Base-by-base conservation (phyloP, 306 rosid species). In the Lathyrus aphaca region DNA sequence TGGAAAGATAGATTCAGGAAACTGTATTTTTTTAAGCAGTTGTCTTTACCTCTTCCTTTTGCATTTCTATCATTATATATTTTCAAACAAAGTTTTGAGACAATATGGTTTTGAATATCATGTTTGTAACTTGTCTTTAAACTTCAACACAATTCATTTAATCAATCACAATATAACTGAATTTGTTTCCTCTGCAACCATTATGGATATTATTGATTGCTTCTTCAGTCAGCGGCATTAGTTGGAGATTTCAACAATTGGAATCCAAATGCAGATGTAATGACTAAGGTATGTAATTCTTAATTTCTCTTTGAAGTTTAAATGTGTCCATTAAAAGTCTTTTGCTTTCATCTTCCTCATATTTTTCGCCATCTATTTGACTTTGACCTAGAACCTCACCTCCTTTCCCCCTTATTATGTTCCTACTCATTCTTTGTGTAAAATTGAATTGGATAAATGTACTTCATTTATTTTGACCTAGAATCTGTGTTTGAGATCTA, bases 221-320 rank as follows among this genome's bases (percentile, higher is more conserved):
- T 25, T 76, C 82, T 86, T 77, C 90, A 94, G 99, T 90, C 97
- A 42, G 98, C 96, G 17, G 79, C 98, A 17, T 73, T 94, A 74
- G 89, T 94, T 54, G 98, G 98, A 75, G 97, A 90, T 84, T 94
- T 94, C 86, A 90, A 94, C 85, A 84, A 79, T 75, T 94, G 98
- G 98, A 90, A 94, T 89, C 89, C 93, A 19, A 84, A 88, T 78
- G 96, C 88, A 42, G 88, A 94, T 83, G 82, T 85, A 21, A 84
- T 94, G 98, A 78, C 82, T 25, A 82, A 13, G 97, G 97, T 94
- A 88, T 82, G 92, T 62, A 64, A 30, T 77, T 60, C 57, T 74
- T 49, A 62, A 43, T 13, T 56, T 23, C 23, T 16, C 32, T 76
- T 81, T 71, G 37, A 72, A 39, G 59, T 68, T 68, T 66, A 68